Evolutionary conservation across 176 grass and related monocot genomes (phyloP).

Genomic region (Pharus latifolius): DNA sequence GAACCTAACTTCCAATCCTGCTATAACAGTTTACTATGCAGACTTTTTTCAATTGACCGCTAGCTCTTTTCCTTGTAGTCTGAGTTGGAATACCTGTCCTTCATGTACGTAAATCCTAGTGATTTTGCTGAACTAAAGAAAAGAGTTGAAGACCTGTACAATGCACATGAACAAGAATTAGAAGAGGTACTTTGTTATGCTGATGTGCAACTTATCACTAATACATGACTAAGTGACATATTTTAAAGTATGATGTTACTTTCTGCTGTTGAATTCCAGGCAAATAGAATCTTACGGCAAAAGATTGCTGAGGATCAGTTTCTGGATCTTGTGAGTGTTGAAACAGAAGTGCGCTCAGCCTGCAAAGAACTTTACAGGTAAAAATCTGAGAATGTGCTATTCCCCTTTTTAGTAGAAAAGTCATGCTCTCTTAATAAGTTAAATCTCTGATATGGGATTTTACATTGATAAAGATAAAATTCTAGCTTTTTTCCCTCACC

Average conservation of each 20-base stretch:
- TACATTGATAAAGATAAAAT: not conserved
- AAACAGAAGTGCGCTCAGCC: constrained; percentile 76
- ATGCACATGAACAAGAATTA: constrained; percentile 76
- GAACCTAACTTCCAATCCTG: not conserved
- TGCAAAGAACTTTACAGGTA: constrained; percentile 98
- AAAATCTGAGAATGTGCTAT: not conserved
- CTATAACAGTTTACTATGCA: constrained; percentile 2
- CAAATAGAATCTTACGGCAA: constrained; percentile 79
- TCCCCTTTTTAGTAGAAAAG: not conserved
- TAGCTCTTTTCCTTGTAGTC: constrained; percentile 47
- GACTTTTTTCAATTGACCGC: constrained; percentile 18
- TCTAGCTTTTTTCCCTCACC: not conserved
- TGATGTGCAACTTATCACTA: not conserved
- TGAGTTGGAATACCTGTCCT: constrained; percentile 92
- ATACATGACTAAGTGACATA: constrained; percentile 1
- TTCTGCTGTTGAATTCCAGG: constrained; percentile 38
- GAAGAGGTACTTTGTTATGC: constrained; percentile 60
- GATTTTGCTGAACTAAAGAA: constrained; percentile 71
- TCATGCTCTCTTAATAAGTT: not conserved
- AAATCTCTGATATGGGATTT: constrained; percentile 9
- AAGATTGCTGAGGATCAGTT: constrained; percentile 84
- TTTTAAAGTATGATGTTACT: constrained; percentile 10
- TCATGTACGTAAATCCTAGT: constrained; percentile 78
- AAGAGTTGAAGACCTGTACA: constrained; percentile 79
- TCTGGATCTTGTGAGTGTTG: constrained; percentile 73